These are phyloP conservation scores for Tylopilus sp. DNA, from an alignment of 1,284 basidiomycete genomes.

Conservation along the genomic window DNA sequence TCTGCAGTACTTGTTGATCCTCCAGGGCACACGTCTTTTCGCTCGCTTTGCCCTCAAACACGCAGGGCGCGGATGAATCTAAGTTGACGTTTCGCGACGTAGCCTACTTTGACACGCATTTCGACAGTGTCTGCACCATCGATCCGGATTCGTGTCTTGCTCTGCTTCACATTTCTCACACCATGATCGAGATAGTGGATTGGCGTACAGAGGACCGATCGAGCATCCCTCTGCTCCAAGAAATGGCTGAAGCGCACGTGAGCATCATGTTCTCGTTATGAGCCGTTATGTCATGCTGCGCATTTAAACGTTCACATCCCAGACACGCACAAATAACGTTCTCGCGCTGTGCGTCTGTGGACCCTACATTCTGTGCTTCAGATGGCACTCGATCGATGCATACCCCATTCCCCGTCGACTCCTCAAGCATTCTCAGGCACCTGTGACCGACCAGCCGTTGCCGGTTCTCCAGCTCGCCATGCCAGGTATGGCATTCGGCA, in stretches of 20 bases:
- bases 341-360: conserved; percentile 39
- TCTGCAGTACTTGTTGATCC: not conserved
- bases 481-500: conserved; percentile 32
- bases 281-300: not conserved
- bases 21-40: conserved; percentile 11
- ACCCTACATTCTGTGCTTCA: conserved; percentile 46
- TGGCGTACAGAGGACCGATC: conserved; percentile 15
- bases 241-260: conserved; percentile 3
- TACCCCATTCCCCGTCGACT: conserved; percentile 30
- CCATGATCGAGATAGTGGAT: conserved; percentile 15
- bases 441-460: not conserved
- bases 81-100: conserved; percentile 3
- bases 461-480: conserved; percentile 26
- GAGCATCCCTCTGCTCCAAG: conserved; percentile 1
- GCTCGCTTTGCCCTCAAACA: not conserved
- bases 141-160: conserved; percentile 16
- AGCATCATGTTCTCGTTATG: not conserved
- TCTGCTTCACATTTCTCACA: conserved; percentile 1
- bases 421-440: not conserved
- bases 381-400: conserved; percentile 46
- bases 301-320: not conserved
- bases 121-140: conserved; percentile 1
- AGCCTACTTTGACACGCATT: conserved; percentile 5
- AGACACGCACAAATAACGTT: conserved; percentile 45
- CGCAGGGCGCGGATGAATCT: not conserved